Percentiles rank a stretch among this genome's conserved stretches.
Conservation (phyloP, 768 basidiomycete genomes). For the Cystoderma amianthinum region DNA sequence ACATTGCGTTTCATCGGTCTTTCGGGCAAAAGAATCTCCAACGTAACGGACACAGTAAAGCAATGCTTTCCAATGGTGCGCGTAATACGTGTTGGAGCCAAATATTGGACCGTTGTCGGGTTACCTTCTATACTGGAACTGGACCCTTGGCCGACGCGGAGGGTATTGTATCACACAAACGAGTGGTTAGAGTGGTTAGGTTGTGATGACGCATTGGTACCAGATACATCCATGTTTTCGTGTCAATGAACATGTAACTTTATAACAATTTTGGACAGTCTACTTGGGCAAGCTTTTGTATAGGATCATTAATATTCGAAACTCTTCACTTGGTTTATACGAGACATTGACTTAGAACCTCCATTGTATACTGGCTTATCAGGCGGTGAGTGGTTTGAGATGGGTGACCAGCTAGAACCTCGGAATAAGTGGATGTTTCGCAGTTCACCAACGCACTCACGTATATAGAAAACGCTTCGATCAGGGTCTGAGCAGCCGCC, state of each 20-base stretch:
- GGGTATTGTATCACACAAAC: slow-evolving; percentile 40
- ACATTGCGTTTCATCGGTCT: slow-evolving; percentile 48
- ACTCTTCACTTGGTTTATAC: neutral
- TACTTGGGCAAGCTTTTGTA: too few species aligned
- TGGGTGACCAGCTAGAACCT: slow-evolving; percentile 19
- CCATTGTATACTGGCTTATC: slow-evolving; percentile 17
- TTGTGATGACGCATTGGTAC: slow-evolving; percentile 47
- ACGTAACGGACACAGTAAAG: slow-evolving; percentile 38
- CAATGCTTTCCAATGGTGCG: slow-evolving; percentile 58
- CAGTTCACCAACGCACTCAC: slow-evolving; percentile 9
- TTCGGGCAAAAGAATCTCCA: slow-evolving; percentile 37
- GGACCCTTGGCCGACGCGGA: slow-evolving; percentile 50
- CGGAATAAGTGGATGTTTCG: neutral
- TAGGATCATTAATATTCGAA: too few species aligned
- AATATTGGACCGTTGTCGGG: slow-evolving; percentile 43
- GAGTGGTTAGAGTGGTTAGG: slow-evolving; percentile 66
- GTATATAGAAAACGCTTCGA: slow-evolving; percentile 20
- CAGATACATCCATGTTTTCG: slow-evolving; percentile 14
- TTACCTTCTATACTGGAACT: slow-evolving; percentile 29
- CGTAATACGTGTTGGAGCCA: slow-evolving; percentile 45
- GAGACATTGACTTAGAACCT: slow-evolving; percentile 11
- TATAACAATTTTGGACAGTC: too few species aligned
- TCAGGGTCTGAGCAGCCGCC: slow-evolving; percentile 23
- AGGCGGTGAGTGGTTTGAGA: slow-evolving; percentile 18
- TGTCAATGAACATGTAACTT: too few species aligned